These are phyloP conservation scores for Mycena latifolia DNA, from an alignment of 768 basidiomycete genomes.

Conservation along the genomic window DNA sequence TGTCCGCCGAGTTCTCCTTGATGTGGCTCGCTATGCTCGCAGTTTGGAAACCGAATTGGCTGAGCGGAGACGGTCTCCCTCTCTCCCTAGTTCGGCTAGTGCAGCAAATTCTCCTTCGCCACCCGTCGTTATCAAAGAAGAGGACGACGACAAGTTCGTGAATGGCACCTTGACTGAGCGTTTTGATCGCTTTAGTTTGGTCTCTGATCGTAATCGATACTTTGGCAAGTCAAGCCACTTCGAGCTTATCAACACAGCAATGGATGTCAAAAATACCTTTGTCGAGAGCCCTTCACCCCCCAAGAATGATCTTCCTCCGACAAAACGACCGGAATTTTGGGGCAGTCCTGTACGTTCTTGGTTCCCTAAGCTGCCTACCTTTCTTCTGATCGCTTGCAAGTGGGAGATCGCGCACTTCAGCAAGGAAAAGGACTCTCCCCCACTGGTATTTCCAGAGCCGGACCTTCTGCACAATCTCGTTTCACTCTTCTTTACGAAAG, in stretches of 20 bases:
- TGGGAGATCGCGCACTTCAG: constrained; percentile 33
- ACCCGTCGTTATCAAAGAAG: constrained; percentile 8
- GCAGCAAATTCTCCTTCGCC: neutral
- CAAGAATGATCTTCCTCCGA: neutral
- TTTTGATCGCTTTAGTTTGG: constrained; percentile 32
- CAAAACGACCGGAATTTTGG: constrained; percentile 38
- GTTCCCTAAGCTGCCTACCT: neutral
- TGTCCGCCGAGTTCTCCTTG: constrained; percentile 28
- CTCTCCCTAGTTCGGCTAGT: neutral
- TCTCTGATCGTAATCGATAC: constrained; percentile 36
- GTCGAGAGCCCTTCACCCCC: constrained; percentile 37
- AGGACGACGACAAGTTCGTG: constrained; percentile 11
- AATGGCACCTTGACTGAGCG: constrained; percentile 32
- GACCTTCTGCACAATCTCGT: constrained; percentile 58
- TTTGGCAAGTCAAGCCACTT: constrained; percentile 49
- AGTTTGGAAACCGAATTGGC: constrained; percentile 22
- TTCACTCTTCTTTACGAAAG: constrained; percentile 61
- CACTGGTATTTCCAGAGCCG: constrained; percentile 48
- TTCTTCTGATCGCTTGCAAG: constrained; percentile 13
- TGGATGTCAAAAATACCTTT: constrained; percentile 52
- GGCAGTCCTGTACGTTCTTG: constrained; percentile 33
- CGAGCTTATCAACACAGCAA: constrained; percentile 47
- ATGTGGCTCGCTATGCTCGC: constrained; percentile 33
- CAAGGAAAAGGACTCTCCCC: constrained; percentile 22
- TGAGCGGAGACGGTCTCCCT: neutral